Base-by-base conservation (phyloP, 345 rosid species). In the Populus ilicifolia region DNA sequence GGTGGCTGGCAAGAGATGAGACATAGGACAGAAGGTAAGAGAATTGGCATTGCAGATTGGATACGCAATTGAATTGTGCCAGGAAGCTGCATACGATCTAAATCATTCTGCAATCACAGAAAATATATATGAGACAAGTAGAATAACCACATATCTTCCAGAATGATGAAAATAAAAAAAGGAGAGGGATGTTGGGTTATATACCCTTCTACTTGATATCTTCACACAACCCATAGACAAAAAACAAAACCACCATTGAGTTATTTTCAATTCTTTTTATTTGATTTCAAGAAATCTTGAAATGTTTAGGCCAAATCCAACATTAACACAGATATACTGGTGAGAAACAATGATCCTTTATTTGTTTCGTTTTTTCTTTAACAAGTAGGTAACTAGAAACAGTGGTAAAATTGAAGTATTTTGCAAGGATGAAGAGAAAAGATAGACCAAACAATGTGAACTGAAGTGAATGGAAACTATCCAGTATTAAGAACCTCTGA, bases 41-140 rank as follows among this genome's bases (percentile, higher is more conserved):
- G 86, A 66, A 87, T 71, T 8, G 99, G 99, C 91, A 96, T 91
- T 35, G 98, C 93, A 65, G 97, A 88, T 89, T 96, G 99, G 76
- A 96, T 92, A 54, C 98, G 96, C 93, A 97, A 85, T 77, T 97
- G 86, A 68, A 92, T 89, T 62, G 80, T 85, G 79, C 94, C 97
- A 30, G 99, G 98, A 73, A 96, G 84, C 77, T 90, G 92, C 99
- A 94, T 96, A 65, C 89, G 89, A 67, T 87, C 94, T 75, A 96
- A 83, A 69, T 94, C 99, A 84, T 82, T 94, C 99, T 96, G 90
- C 92, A 90, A 63, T 62, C 74, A 64, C 46, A 59, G 46, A 44
- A 70, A 29, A 70, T 17, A 54, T 36, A 64, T 56, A 73, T 52
- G 36, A 48, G 50, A 66, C 38, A 71, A 38, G 27, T 23, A 61